Evolutionary conservation across 192 early-diverging fungal genomes (phyloP).

Genomic region (Gamsiella multidivaricata): DNA sequence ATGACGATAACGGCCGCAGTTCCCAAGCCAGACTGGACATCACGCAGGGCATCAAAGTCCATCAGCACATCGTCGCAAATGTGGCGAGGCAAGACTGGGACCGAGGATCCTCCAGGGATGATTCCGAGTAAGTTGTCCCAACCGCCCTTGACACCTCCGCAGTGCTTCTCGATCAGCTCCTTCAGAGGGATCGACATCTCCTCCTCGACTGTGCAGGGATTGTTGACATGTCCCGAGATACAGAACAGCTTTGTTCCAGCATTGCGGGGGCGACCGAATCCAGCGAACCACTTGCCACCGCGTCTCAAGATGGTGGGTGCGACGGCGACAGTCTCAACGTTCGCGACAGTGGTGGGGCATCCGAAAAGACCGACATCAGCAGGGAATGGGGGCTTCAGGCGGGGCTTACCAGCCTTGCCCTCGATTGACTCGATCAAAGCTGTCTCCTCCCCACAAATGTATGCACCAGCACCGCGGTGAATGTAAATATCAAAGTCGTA

Average conservation of each 20-base stretch:
- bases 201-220: constrained; percentile 97
- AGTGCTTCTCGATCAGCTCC: constrained; percentile 95
- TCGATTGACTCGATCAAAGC: constrained; percentile 90
- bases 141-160: constrained; percentile 96
- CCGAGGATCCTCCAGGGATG: constrained; percentile 97
- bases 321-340: constrained; percentile 98
- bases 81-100: constrained; percentile 85
- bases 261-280: constrained; percentile 94
- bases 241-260: constrained; percentile 97
- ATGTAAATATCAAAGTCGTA: constrained; percentile 98
- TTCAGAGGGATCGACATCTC: constrained; percentile 97
- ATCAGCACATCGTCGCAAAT: constrained; percentile 94
- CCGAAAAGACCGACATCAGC: constrained; percentile 98
- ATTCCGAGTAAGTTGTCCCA: constrained; percentile 99
- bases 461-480: constrained; percentile 97
- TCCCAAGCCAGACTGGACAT: constrained; percentile 92
- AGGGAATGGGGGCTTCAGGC: constrained; percentile 99
- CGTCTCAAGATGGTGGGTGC: constrained; percentile 90
- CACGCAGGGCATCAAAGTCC: constrained; percentile 98
- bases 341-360: constrained; percentile 99
- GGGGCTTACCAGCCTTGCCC: constrained; percentile 98
- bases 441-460: constrained; percentile 98
- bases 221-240: constrained; percentile 98
- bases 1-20: constrained; percentile 98
- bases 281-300: constrained; percentile 93